phyloP scores from a whole-genome alignment of 2,329 filamentous ascomycete genomes.

The Nannizziopsis barbatae region DNA sequence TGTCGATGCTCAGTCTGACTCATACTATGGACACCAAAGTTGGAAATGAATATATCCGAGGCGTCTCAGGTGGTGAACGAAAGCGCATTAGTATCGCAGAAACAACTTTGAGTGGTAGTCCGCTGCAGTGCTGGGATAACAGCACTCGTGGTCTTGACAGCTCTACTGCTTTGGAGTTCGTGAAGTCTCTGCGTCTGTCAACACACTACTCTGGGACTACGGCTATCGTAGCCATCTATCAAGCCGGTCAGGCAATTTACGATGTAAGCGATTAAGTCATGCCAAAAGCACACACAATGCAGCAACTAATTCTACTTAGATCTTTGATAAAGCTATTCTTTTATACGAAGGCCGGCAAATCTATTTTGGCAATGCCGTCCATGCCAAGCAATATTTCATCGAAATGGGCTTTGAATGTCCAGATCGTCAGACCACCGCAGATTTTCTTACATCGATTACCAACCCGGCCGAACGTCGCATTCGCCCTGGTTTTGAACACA shows the following conservation, averaged over 20 bases:
- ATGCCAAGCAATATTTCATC: constrained; percentile 66
- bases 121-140: constrained; percentile 66
- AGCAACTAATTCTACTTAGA: constrained; percentile 23
- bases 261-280: constrained; percentile 21
- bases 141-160: constrained; percentile 58
- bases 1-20: constrained; percentile 34
- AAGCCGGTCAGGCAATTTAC: constrained; percentile 74
- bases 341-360: constrained; percentile 66
- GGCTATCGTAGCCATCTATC: constrained; percentile 77
- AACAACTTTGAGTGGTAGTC: constrained; percentile 64
- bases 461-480: constrained; percentile 72
- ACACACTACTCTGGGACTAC: constrained; percentile 75
- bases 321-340: constrained; percentile 75
- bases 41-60: constrained; percentile 68
- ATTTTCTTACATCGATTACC: constrained; percentile 72
- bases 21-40: constrained; percentile 78
- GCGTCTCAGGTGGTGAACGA: constrained; percentile 67
- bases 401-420: constrained; percentile 62
- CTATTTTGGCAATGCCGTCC: constrained; percentile 58
- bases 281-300: constrained; percentile 15
- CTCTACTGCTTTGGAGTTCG: constrained; percentile 55
- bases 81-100: constrained; percentile 76
- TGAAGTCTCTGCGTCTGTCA: constrained; percentile 61
- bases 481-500: constrained; percentile 43
- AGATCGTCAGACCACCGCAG: constrained; percentile 66